Conservation (phyloP, 2,329 filamentous ascomycete species). For the Curvularia verruculosa region DNA sequence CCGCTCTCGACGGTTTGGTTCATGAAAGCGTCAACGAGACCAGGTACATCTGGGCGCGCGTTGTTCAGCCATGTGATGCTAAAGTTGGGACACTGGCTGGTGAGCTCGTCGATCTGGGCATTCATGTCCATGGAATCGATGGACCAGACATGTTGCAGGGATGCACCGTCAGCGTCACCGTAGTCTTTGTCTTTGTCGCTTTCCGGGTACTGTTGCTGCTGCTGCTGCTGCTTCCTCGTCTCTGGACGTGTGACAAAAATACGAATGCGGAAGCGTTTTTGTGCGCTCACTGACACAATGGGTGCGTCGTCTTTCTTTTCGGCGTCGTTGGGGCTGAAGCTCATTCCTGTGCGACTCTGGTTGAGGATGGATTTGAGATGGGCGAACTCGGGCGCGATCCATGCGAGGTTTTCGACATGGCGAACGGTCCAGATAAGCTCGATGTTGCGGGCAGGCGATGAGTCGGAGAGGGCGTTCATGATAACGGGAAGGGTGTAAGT, state of each 20-base stretch:
- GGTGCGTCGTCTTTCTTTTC: constrained; percentile 9
- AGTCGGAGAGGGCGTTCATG: constrained; percentile 3
- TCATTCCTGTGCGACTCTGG: background rate
- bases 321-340: background rate
- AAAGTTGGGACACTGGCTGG: constrained; percentile 4
- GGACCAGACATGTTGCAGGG: background rate
- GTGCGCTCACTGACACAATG: background rate
- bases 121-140: background rate
- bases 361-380: constrained; percentile 6
- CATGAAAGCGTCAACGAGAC: constrained; percentile 6
- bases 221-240: background rate
- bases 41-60: constrained; percentile 2
- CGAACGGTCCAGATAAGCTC: constrained; percentile 9
- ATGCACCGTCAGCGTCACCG: background rate
- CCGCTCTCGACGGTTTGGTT: constrained; percentile 8
- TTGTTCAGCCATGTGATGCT: constrained; percentile 10
- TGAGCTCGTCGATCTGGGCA: constrained; percentile 5
- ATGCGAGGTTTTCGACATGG: constrained; percentile 11
- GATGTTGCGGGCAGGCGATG: constrained; percentile 8
- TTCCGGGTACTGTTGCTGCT: background rate
- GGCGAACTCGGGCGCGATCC: constrained; percentile 6
- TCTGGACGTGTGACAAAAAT: constrained; percentile 9
- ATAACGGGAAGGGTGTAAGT: constrained; percentile 10
- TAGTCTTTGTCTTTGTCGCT: constrained; percentile 1
- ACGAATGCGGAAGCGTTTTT: constrained; percentile 8